Base-by-base conservation (phyloP, 495 filamentous ascomycete species). In the Trichocladium antarcticum region DNA sequence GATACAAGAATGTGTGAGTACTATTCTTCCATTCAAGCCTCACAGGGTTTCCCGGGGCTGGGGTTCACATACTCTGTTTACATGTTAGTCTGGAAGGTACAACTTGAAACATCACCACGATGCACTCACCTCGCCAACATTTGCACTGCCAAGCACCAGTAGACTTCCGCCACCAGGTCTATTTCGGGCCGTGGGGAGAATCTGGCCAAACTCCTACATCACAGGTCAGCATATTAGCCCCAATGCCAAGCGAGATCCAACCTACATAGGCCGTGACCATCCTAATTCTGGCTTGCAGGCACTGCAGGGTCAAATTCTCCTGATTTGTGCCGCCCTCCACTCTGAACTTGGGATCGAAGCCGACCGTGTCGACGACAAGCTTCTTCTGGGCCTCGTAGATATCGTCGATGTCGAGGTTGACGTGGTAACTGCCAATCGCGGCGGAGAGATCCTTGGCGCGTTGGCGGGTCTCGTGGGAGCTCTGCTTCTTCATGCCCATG, bases 401-500 rank as follows among this genome's bases (percentile, higher is more conserved):
- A 1, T 70, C 70, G 54, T 93, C 88, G 47, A 94, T 88, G 51
- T 92, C 78, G 17, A 89, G 65, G 54, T 92, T 78, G 17, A 77
- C 67, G 58, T 92, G 87, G 55, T 87, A 85, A 21, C 65, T 64
- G 7, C 88, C 87, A 39, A 95, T 89, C 8, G 71, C 76, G 4
- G 73, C 60, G 0, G 87, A 67, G 1, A 95, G 73, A 1, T 77
- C 73, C 56, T 75, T 78, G 0, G 89, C 85, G 36, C 89, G 73
- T 19, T 73, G 65, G 2, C 87, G 72, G 2, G 89, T 95, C 46
- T 90, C 86, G 19, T 66, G 62, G 16, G 75, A 79, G 12, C 76
- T 82, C 50, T 94, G 83, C 45, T 75, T 72, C 31, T 73, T 62
- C 70, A 79, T 95, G 10, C 89, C 89, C 83, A 96, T 87, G 64